phyloP scores from a whole-genome alignment of 129 eudicot genomes.

The Saussurea involucrata region DNA sequence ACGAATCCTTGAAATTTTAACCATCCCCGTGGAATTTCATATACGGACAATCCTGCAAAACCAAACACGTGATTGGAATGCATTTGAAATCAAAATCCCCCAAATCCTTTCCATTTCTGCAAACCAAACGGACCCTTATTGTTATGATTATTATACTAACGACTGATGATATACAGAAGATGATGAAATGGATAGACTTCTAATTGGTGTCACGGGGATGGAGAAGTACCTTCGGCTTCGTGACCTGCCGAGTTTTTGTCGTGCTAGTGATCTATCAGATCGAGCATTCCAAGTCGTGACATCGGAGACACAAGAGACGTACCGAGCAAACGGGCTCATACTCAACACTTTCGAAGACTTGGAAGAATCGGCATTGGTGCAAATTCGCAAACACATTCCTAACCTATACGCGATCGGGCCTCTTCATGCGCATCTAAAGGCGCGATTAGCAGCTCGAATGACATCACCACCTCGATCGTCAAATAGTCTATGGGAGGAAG shows the following conservation, averaged over 20 bases:
- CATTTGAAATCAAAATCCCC: too few relatives aligned
- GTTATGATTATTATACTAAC: background rate
- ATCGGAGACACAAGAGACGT: conserved; percentile 23
- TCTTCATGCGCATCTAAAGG: conserved; percentile 40
- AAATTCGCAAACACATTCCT: conserved; percentile 41
- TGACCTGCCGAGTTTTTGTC: conserved; percentile 45
- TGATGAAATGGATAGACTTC: conserved; percentile 39
- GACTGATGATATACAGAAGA: conserved; percentile 20
- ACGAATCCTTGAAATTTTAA: too few relatives aligned
- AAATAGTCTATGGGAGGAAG: conserved; percentile 48
- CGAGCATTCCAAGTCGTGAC: conserved; percentile 6
- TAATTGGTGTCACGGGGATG: conserved; percentile 53
- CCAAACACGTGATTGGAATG: too few relatives aligned
- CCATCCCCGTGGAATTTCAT: too few relatives aligned
- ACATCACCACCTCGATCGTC: conserved; percentile 20
- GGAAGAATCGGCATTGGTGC: conserved; percentile 42
- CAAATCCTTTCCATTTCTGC: too few relatives aligned
- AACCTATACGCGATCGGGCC: conserved; percentile 52
- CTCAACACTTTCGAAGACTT: conserved; percentile 60
- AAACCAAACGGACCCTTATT: too few relatives aligned
- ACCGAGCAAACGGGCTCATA: conserved; percentile 39
- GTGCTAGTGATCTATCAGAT: conserved; percentile 25
- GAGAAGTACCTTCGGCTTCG: conserved; percentile 52
- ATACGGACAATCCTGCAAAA: too few relatives aligned
- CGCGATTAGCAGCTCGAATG: conserved; percentile 17